Conservation (phyloP, 2,329 filamentous ascomycete species). For the Colletotrichum somersetense region DNA sequence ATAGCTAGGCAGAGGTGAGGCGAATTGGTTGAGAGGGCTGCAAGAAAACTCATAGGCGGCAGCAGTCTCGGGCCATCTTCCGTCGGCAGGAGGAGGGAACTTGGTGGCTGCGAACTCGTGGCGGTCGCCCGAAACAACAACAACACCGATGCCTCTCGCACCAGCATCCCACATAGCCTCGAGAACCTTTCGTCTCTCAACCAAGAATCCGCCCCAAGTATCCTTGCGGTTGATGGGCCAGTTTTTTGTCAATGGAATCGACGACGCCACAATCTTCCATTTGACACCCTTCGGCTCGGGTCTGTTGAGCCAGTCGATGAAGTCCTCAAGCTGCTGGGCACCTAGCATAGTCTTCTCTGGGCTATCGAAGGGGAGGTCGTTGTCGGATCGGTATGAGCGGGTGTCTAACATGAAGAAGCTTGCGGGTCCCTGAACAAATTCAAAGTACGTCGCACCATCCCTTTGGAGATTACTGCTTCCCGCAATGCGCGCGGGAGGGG, state of each 20-base stretch:
- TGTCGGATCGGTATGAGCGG: conserved; percentile 83
- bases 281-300: conserved; percentile 82
- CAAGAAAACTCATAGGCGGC: conserved; percentile 92
- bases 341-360: conserved; percentile 90
- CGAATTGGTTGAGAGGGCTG: conserved; percentile 94
- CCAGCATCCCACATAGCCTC: conserved; percentile 94
- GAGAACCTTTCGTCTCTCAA: conserved; percentile 82
- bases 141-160: conserved; percentile 79
- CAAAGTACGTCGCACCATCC: conserved; percentile 82
- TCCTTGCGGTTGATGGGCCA: conserved; percentile 91
- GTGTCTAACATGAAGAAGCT: conserved; percentile 97
- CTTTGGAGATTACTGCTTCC: conserved; percentile 54
- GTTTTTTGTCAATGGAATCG: conserved; percentile 97
- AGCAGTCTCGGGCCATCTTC: conserved; percentile 72
- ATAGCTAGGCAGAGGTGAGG: conserved; percentile 87
- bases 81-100: conserved; percentile 72
- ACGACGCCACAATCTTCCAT: conserved; percentile 94
- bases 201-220: conserved; percentile 93
- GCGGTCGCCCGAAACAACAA: conserved; percentile 91
- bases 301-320: conserved; percentile 80
- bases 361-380: conserved; percentile 69
- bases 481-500: conserved; percentile 72
- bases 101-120: conserved; percentile 96
- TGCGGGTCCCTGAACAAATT: conserved; percentile 89
- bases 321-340: conserved; percentile 79